phyloP scores from a whole-genome alignment of 2,329 filamentous ascomycete species.

The Aspergillus sp. region DNA sequence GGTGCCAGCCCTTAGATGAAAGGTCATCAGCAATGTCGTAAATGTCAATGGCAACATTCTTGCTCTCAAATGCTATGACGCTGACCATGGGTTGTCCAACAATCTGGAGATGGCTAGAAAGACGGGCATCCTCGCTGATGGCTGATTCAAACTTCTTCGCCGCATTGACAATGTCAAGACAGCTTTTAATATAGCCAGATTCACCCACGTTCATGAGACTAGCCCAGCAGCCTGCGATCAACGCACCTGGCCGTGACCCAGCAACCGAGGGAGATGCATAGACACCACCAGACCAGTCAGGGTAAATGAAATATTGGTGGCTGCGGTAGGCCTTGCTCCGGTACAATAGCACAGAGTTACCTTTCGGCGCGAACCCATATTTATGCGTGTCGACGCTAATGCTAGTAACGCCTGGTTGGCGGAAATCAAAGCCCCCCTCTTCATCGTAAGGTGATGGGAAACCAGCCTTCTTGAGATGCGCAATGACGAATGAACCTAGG shows the following conservation, averaged over 20 bases:
- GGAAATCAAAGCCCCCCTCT: conserved; percentile 86
- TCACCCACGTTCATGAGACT: conserved; percentile 87
- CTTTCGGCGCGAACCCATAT: conserved; percentile 97
- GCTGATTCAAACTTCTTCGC: conserved; percentile 78
- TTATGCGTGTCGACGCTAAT: conserved; percentile 98
- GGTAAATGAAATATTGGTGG: conserved; percentile 95
- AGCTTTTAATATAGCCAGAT: conserved; percentile 81
- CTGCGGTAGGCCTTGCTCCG: conserved; percentile 73
- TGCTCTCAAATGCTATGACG: conserved; percentile 84
- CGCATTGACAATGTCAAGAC: conserved; percentile 81
- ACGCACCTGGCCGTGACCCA: conserved; percentile 84
- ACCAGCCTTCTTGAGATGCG: conserved; percentile 88
- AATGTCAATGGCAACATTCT: conserved; percentile 70
- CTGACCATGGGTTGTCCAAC: conserved; percentile 84
- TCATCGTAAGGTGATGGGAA: conserved; percentile 65
- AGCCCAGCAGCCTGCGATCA: conserved; percentile 96
- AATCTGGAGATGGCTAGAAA: conserved; percentile 73
- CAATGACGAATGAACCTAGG: conserved; percentile 90
- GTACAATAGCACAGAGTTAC: conserved; percentile 91
- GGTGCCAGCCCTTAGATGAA: conserved; percentile 82
- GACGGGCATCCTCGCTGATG: conserved; percentile 66
- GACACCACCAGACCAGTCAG: conserved; percentile 93
- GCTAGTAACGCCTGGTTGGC: conserved; percentile 87
- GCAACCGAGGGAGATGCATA: conserved; percentile 93
- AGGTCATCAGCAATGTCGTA: conserved; percentile 94